Base-by-base conservation (phyloP, 805 yeast species). In the Starmerella floricola region DNA sequence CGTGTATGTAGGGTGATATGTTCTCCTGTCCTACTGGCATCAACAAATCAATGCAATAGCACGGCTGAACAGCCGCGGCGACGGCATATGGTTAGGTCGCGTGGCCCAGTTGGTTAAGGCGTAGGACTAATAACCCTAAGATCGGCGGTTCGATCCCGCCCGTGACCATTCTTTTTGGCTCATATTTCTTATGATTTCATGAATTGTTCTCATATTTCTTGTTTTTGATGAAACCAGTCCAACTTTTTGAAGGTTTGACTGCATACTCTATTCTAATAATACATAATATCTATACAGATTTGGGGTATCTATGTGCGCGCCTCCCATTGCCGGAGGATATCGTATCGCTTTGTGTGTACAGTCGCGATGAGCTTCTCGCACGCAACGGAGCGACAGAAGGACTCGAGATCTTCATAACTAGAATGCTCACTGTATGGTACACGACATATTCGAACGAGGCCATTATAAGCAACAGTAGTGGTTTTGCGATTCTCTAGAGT, bases 351-450 rank as follows among this genome's bases (percentile, higher is more conserved):
- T 35, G 51, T 53, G 31, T 59, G 55, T 4, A 88, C 98, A 0
- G 98, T 91, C 0, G 96, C 91, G 8, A 86, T 74, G 12, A 84
- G 71, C 31, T 66, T 54, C 0, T 61, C 61, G 49, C 74, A 70
- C 6, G 69, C 59, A 31, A 84, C 51, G 18, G 69, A 61, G 2
- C 71, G 62, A 18, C 79, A 72, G 55, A 88, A 83, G 41, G 70
- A 68, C 11, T 78, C 68, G 30, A 91, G 65, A 54, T 91, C 98
- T 30, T 80, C 64, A 54, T 77, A 88, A 44, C 94, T 83, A 10
- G 95, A 84, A 62, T 91, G 98, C 56, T 91, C 98, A 55, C 93
- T 79, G 55, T 91, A 91, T 0, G 98, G 97, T 1, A 87, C 72
- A 10, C 71, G 60, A 51, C 78, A 77, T 1, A 75, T 64, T 36